phyloP scores from a whole-genome alignment of 495 filamentous ascomycete species.

The Aspergillus asperescens region DNA sequence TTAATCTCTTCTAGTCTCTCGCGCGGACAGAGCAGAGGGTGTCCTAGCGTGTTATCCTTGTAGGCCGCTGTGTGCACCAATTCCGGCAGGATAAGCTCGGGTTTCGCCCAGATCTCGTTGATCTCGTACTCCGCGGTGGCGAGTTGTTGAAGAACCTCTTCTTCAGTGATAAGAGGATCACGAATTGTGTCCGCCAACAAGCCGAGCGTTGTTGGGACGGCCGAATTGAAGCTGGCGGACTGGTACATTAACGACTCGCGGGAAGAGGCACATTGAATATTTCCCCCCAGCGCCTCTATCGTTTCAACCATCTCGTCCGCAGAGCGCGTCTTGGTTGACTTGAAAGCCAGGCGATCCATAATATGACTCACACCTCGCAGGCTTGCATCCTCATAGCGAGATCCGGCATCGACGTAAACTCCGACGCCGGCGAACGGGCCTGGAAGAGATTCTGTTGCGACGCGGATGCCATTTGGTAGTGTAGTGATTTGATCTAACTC shows the following conservation, averaged over 20 bases:
- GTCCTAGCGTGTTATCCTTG: slow-evolving; percentile 90
- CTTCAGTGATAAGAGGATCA: slow-evolving; percentile 81
- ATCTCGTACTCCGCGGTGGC: slow-evolving; percentile 94
- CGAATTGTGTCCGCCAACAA: slow-evolving; percentile 92
- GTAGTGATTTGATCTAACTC: slow-evolving; percentile 86
- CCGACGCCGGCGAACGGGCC: slow-evolving; percentile 94
- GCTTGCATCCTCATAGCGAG: slow-evolving; percentile 82
- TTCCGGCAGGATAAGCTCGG: slow-evolving; percentile 93
- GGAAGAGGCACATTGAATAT: slow-evolving; percentile 93
- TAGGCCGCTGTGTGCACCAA: slow-evolving; percentile 92
- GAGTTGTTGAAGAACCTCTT: slow-evolving; percentile 81
- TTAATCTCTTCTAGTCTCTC: slow-evolving; percentile 77
- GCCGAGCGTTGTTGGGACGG: slow-evolving; percentile 75
- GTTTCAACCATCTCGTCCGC: slow-evolving; percentile 83
- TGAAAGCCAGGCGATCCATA: slow-evolving; percentile 93
- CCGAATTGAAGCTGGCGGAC: slow-evolving; percentile 92
- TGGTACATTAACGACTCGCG: slow-evolving; percentile 98
- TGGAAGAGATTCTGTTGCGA: slow-evolving; percentile 91
- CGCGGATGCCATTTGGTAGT: slow-evolving; percentile 87
- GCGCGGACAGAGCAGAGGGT: slow-evolving; percentile 84
- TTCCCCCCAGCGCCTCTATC: slow-evolving; percentile 82
- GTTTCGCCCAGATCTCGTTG: slow-evolving; percentile 94
- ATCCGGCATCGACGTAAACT: slow-evolving; percentile 95
- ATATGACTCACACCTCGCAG: slow-evolving; percentile 92
- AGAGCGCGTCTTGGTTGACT: slow-evolving; percentile 70